Conservation (phyloP, 2,329 filamentous ascomycete genomes). For the Aspergillaceae sp. region DNA sequence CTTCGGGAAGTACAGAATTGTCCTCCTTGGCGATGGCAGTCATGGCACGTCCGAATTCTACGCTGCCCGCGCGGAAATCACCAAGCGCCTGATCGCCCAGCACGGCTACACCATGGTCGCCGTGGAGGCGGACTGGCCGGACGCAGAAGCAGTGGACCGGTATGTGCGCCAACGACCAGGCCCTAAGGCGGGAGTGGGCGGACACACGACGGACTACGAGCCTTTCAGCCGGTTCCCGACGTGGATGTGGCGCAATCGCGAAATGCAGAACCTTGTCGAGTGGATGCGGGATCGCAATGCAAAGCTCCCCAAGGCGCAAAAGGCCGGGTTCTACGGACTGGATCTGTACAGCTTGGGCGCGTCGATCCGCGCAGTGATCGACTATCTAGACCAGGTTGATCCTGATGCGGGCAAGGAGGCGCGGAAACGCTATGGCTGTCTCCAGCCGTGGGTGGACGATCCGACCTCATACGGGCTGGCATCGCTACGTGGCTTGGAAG, state of each 20-base stretch:
- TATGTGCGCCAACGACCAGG: slow-evolving; percentile 42
- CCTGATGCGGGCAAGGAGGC: slow-evolving; percentile 37
- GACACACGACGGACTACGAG: slow-evolving; percentile 20
- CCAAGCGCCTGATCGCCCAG: slow-evolving; percentile 40
- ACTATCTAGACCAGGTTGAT: slow-evolving; percentile 42
- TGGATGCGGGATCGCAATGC: slow-evolving; percentile 43
- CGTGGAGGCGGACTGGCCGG: slow-evolving; percentile 48
- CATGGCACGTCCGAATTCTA: slow-evolving; percentile 52
- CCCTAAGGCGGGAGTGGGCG: slow-evolving; percentile 23
- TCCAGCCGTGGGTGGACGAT: slow-evolving; percentile 43
- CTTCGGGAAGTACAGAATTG: slow-evolving; percentile 32
- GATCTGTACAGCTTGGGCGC: slow-evolving; percentile 45
- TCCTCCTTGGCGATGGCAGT: slow-evolving; percentile 40
- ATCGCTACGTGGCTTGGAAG: slow-evolving; percentile 31
- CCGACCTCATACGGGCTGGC: slow-evolving; percentile 43
- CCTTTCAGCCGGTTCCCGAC: slow-evolving; percentile 45
- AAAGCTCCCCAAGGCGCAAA: slow-evolving; percentile 18
- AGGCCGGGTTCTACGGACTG: slow-evolving; percentile 43
- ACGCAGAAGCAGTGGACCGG: slow-evolving; percentile 44
- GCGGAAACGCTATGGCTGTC: slow-evolving; percentile 37
- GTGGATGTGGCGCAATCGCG: slow-evolving; percentile 50
- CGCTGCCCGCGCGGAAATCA: slow-evolving; percentile 43
- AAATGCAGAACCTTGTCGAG: slow-evolving; percentile 44
- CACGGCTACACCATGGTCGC: slow-evolving; percentile 46
- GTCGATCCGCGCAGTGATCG: slow-evolving; percentile 40